phyloP scores from a whole-genome alignment of 495 filamentous ascomycete genomes.

The Talaromyces thailandensis region DNA sequence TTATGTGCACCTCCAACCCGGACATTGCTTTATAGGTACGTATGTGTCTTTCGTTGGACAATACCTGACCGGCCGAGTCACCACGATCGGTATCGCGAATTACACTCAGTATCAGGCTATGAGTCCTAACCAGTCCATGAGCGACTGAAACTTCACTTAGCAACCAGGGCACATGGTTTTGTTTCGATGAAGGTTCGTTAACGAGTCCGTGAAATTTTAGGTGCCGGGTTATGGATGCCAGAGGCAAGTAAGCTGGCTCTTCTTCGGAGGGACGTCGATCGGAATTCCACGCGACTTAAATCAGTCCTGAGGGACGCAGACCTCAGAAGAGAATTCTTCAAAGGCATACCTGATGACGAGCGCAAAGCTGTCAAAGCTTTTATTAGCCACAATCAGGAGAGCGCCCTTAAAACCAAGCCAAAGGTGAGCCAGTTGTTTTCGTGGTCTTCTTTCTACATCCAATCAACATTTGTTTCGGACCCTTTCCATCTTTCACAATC shows the following conservation, averaged over 20 bases:
- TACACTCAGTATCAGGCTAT: neutral
- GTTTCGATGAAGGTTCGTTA: neutral
- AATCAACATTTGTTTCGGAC: neutral
- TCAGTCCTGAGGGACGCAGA: slow-evolving; percentile 46
- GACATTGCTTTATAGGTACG: slow-evolving; percentile 53
- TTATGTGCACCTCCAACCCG: slow-evolving; percentile 60
- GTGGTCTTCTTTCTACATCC: neutral
- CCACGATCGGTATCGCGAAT: neutral
- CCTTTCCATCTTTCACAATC: neutral
- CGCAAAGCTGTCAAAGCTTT: slow-evolving; percentile 60
- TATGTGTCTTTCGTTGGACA: slow-evolving; percentile 7
- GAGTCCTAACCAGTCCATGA: neutral
- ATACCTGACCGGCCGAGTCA: neutral
- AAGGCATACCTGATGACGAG: slow-evolving; percentile 42
- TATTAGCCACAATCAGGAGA: slow-evolving; percentile 53
- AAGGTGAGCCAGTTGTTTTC: slow-evolving; percentile 49
- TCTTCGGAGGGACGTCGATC: slow-evolving; percentile 66
- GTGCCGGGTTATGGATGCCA: slow-evolving; percentile 73
- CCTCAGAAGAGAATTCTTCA: slow-evolving; percentile 57
- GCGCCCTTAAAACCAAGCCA: slow-evolving; percentile 74
- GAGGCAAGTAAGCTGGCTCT: slow-evolving; percentile 49
- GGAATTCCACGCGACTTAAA: slow-evolving; percentile 56
- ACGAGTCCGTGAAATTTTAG: slow-evolving; percentile 19
- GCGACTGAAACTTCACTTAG: neutral
- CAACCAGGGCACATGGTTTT: neutral